Conservation (phyloP, 768 basidiomycete genomes). For the Termitomyces sp. region DNA sequence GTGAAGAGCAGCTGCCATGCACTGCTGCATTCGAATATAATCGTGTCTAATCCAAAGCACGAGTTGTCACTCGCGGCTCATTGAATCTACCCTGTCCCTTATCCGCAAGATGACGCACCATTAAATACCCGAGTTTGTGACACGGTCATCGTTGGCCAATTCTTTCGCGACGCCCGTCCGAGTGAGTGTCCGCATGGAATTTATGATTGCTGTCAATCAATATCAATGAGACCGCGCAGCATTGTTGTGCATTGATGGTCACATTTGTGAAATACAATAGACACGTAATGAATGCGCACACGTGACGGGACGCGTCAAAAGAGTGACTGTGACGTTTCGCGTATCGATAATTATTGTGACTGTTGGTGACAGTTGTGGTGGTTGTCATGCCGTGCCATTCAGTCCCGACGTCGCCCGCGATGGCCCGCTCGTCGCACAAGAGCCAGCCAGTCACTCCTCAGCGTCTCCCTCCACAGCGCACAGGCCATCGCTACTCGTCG, state of each 20-base stretch:
- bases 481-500: slow-evolving; percentile 36
- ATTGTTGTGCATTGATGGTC: no score
- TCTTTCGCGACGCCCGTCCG: no score
- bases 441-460: slow-evolving; percentile 60
- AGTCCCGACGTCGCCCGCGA: slow-evolving; percentile 42
- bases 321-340: slow-evolving; percentile 16
- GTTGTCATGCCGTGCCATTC: slow-evolving; percentile 25
- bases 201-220: neutral
- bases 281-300: slow-evolving; percentile 9
- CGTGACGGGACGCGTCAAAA: slow-evolving; percentile 13
- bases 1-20: neutral
- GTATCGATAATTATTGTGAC: slow-evolving; percentile 4
- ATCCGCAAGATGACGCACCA: no score
- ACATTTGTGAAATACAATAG: neutral
- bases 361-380: slow-evolving; percentile 11
- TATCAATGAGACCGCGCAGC: neutral
- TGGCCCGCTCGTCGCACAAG: slow-evolving; percentile 32
- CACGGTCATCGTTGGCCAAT: no score
- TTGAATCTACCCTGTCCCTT: no score
- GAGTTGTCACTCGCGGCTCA: no score
- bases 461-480: slow-evolving; percentile 40
- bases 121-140: no score
- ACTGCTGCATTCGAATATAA: no score
- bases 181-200: neutral
- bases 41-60: no score